Percentiles rank a stretch among this genome's conserved stretches.
Evolutionary conservation across 106 monocot genomes (phyloP).

Genomic region (Dendrobium officinale): DNA sequence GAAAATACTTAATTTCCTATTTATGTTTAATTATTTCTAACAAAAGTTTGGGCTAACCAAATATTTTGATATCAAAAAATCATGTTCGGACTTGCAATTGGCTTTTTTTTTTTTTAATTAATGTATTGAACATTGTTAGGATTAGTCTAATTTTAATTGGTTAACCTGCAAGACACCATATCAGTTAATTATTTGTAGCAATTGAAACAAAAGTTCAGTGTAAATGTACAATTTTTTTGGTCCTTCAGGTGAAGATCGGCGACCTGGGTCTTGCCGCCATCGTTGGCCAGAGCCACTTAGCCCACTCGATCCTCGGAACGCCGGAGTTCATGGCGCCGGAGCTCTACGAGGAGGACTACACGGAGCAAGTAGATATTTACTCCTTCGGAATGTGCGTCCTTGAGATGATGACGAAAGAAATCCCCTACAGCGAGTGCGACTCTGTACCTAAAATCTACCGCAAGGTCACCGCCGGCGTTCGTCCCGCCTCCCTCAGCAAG

Average conservation of each 20-base stretch:
- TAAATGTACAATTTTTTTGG: too few relatives aligned
- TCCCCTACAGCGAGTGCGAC: slow-evolving; percentile 76
- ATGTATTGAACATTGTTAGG: too few relatives aligned
- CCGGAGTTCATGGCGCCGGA: slow-evolving; percentile 92
- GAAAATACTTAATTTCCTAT: too few relatives aligned
- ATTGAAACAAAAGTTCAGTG: too few relatives aligned
- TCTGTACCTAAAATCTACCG: slow-evolving; percentile 52
- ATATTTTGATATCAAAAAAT: too few relatives aligned
- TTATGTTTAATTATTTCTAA: too few relatives aligned
- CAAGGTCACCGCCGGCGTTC: slow-evolving; percentile 40
- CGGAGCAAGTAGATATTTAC: slow-evolving; percentile 78
- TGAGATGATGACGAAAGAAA: slow-evolving; percentile 69
- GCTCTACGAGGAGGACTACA: slow-evolving; percentile 81
- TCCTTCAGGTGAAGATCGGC: slow-evolving; percentile 61
- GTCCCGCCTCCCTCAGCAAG: slow-evolving; percentile 36
- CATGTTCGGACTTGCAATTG: too few relatives aligned
- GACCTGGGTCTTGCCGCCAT: slow-evolving; percentile 69
- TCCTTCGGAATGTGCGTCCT: slow-evolving; percentile 83
- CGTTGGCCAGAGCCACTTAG: slow-evolving; percentile 41
- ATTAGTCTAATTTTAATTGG: too few relatives aligned
- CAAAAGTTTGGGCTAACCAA: too few relatives aligned
- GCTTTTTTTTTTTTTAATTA: too few relatives aligned
- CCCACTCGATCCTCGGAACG: slow-evolving; percentile 59
- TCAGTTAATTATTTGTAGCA: too few relatives aligned
- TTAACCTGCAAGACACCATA: too few relatives aligned